Percentiles rank a stretch among this genome's conserved stretches.
These are phyloP conservation scores for Bacterosira constricta DNA, from an alignment of 108 stramenopile species.

Conservation along the genomic window DNA sequence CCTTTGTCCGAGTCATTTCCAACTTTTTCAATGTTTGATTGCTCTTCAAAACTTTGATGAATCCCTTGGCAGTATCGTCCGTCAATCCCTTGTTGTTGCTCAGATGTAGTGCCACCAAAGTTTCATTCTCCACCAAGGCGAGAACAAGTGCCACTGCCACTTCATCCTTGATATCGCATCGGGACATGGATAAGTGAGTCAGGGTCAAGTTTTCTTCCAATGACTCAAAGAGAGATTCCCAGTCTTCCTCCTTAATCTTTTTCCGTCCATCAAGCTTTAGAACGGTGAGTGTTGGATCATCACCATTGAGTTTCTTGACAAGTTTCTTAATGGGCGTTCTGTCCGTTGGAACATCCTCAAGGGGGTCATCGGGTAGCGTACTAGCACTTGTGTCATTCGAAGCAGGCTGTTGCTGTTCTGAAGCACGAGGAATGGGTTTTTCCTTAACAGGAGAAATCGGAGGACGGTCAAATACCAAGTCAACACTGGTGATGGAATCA, in stretches of 20 bases:
- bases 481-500: not conserved
- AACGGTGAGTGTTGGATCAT: constrained; percentile 25
- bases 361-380: constrained; percentile 1
- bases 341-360: constrained; percentile 14
- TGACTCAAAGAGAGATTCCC: constrained; percentile 26
- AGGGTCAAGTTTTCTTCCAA: constrained; percentile 20
- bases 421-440: too few relatives aligned
- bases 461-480: too few relatives aligned
- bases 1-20: constrained; percentile 9
- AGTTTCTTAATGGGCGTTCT: constrained; percentile 19
- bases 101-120: constrained; percentile 16
- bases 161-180: constrained; percentile 26
- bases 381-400: not conserved
- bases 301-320: constrained; percentile 10
- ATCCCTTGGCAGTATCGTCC: constrained; percentile 11
- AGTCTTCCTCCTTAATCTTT: constrained; percentile 16
- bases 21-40: constrained; percentile 23
- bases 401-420: too few relatives aligned
- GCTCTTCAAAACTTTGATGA: constrained; percentile 7
- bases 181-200: constrained; percentile 21
- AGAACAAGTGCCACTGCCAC: constrained; percentile 9
- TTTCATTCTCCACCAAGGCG: constrained; percentile 28
- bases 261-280: constrained; percentile 32
- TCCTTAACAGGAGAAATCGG: too few relatives aligned
- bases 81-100: constrained; percentile 17